Conservation (phyloP, 2,329 filamentous ascomycete species). For the Drechslerella stenobrocha region DNA sequence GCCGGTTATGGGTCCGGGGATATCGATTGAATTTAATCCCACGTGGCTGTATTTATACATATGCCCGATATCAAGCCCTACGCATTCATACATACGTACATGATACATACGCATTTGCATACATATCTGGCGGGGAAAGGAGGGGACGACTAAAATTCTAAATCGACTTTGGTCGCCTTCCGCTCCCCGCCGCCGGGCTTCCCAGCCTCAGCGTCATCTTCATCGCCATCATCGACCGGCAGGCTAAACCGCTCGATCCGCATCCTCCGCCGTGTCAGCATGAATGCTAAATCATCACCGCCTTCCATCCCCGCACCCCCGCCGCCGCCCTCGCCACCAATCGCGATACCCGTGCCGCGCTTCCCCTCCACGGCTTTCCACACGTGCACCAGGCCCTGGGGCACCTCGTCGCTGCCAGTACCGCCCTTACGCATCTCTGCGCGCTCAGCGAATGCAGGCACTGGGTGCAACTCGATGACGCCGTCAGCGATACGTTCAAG, state of each 20-base stretch:
- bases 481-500: slow-evolving; percentile 83
- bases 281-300: slow-evolving; percentile 87
- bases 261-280: slow-evolving; percentile 78
- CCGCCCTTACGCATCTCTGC: slow-evolving; percentile 59
- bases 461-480: slow-evolving; percentile 79
- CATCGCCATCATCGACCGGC: slow-evolving; percentile 78
- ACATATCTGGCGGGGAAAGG: no score
- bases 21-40: no score
- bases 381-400: slow-evolving; percentile 82
- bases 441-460: slow-evolving; percentile 60
- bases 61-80: no score
- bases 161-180: slow-evolving; percentile 66
- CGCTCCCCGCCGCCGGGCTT: slow-evolving; percentile 58
- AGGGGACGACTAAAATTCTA: slow-evolving; percentile 85
- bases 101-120: not conserved
- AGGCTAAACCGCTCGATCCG: slow-evolving; percentile 86
- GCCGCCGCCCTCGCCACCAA: slow-evolving; percentile 68
- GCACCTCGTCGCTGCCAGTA: slow-evolving; percentile 63
- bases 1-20: no score
- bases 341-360: slow-evolving; percentile 24
- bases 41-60: no score
- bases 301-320: slow-evolving; percentile 72
- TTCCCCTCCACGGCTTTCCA: slow-evolving; percentile 76
- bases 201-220: slow-evolving; percentile 55
- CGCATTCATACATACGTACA: not conserved